A percentile compares a stretch with the other conserved stretches of the same genome.
These are phyloP conservation scores for Cutaneotrichosporon sp. DNA, from an alignment of 1,284 basidiomycete species.

Conservation along the genomic window DNA sequence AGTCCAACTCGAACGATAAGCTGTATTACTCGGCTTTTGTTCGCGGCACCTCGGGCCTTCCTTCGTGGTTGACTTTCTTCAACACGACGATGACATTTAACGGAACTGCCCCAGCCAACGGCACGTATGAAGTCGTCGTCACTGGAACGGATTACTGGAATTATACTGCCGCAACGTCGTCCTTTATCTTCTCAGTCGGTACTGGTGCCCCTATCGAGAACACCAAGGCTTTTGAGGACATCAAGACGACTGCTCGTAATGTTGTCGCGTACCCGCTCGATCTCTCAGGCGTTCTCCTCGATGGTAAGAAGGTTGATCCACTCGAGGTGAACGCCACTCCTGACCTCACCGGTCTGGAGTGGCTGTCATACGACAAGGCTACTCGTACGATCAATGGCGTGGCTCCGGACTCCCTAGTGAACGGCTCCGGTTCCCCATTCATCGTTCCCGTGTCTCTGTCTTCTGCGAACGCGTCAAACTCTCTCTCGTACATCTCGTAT, in stretches of 20 bases:
- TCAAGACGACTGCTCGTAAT: slow-evolving; percentile 32
- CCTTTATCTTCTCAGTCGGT: slow-evolving; percentile 47
- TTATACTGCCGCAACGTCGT: slow-evolving; percentile 46
- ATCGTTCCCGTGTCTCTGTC: slow-evolving; percentile 42
- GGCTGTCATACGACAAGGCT: slow-evolving; percentile 49
- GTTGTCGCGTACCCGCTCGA: slow-evolving; percentile 32
- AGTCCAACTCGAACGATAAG: slow-evolving; percentile 5
- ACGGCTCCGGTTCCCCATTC: slow-evolving; percentile 44
- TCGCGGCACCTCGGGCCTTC: slow-evolving; percentile 47
- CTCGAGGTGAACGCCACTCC: slow-evolving; percentile 34
- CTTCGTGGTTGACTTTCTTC: slow-evolving; percentile 53
- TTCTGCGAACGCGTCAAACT: slow-evolving; percentile 35
- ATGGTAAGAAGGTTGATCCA: slow-evolving; percentile 27
- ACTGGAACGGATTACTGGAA: slow-evolving; percentile 48
- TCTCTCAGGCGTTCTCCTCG: slow-evolving; percentile 28
- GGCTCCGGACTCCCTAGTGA: slow-evolving; percentile 49
- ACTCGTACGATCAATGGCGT: slow-evolving; percentile 37
- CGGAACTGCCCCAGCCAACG: slow-evolving; percentile 51
- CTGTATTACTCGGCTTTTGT: slow-evolving; percentile 50
- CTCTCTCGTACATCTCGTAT: slow-evolving; percentile 31
- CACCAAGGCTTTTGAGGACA: slow-evolving; percentile 19
- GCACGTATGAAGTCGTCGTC: slow-evolving; percentile 43
- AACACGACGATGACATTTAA: slow-evolving; percentile 54
- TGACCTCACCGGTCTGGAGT: slow-evolving; percentile 39
- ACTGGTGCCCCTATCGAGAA: slow-evolving; percentile 33